A percentile compares a stretch with the other conserved stretches of the same genome.
phyloP scores from a whole-genome alignment of 75 land plant species.

The Picea glauca region DNA sequence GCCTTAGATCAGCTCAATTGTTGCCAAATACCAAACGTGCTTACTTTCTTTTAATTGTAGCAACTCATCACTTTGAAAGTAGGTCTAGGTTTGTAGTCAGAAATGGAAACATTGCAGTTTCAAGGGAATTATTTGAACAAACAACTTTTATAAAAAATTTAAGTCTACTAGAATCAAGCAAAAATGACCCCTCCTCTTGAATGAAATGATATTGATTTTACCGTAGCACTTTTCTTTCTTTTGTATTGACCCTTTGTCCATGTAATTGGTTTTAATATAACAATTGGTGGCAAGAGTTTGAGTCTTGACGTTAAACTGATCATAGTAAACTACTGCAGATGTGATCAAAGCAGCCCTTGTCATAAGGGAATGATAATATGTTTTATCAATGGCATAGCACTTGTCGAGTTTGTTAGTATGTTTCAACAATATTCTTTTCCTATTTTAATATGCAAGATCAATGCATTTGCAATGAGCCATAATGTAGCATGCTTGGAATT shows the following conservation, averaged over 20 bases:
- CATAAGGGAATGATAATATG: not conserved
- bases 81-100: not conserved
- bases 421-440: not conserved
- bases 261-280: not conserved
- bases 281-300: not conserved
- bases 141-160: not conserved
- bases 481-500: not conserved
- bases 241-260: too few relatives aligned
- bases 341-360: not conserved
- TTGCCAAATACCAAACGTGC: not conserved
- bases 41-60: not conserved
- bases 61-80: not conserved
- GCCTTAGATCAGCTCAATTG: not conserved
- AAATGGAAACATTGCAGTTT: not conserved
- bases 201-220: not conserved
- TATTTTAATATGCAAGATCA: not conserved
- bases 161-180: not conserved
- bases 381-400: not conserved
- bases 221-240: too few relatives aligned
- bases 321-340: not conserved
- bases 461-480: not conserved
- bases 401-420: not conserved
- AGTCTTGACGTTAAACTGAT: not conserved
- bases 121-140: not conserved
- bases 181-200: not conserved